Evolutionary conservation across 1,284 basidiomycete genomes (phyloP), one percentile per base, ranked within the genome.

Genomic region (Boletus semigastroideus): DNA sequence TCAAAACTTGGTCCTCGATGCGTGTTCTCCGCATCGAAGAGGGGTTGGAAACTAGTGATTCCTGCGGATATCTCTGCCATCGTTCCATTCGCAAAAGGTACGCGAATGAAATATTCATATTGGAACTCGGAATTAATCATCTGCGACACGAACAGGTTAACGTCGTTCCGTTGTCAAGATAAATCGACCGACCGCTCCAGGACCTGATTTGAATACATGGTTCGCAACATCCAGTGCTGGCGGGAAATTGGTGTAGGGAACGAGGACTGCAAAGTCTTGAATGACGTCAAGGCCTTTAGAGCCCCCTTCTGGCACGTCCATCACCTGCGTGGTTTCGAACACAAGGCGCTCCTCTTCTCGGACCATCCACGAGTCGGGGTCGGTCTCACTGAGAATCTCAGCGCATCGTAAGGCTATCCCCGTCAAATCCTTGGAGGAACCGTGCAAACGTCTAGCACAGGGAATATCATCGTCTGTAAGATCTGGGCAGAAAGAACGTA

Each of bases 201-300:
- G 4, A 22, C 22, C 22, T 22, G 22, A 22, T 22, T 3, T 22
- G 22, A 16, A 17, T 36, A 4, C 8, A 16, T 25, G 16, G 10
- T 19, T 20, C n/a, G 11, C 2, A 37, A 28, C 17, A 27, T 61
- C 53, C 28, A 43, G 19, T 4, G 42, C 57, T 10, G 60, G 57
- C 16, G 58, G 58, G 20, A 55, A 54, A 42, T 60, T 59, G 14
- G 56, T 59, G 17, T 54, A 52, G 12, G 58, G 58, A 33, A 59
- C 47, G 5, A 59, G 41, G 20, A 59, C 17, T 9, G 37, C 17
- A 36, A 59, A 61, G 13, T 42, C 42, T 28, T 58, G 38, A 1
- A 45, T 39, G 33, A 60, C 28, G 13, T 41, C 58, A 6, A 5
- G 37, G 27, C 17, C 36, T n/a, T 17, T 5, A 31, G 17, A 34